Base-by-base conservation (phyloP, 2,329 filamentous ascomycete genomes). In the Fusarium avenaceum region DNA sequence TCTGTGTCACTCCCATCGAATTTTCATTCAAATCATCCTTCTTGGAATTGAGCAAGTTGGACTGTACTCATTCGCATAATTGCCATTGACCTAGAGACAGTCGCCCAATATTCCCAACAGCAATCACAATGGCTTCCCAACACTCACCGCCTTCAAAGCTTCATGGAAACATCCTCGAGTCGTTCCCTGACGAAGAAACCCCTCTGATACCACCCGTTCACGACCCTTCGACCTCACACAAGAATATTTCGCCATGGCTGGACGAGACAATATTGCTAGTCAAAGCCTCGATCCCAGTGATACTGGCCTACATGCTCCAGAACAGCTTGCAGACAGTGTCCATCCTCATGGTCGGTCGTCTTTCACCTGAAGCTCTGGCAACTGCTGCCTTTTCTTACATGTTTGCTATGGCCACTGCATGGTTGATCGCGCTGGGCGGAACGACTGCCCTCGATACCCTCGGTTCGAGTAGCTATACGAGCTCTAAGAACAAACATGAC, bases 351-450 rank as follows among this genome's bases (percentile, higher is more conserved):
- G 92, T 93, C 4, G 93, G 93, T 11, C 89, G 92, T 4, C 81
- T 93, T 0, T 94, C 91, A 0, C 90, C 93, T 1, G 91, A 96
- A 77, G 89, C 93, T 3, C 81, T 97, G 8, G 92, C 93, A 0
- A 92, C 91, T 0, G 90, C 92, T 2, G 93, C 93, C 1, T 97
- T 97, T 74, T 92, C 91, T 3, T 95, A 96, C 82, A 97, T 97
- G 93, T 97, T 97, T 72, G 93, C 93, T 55, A 94, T 95, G 91
- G 89, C 91, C 22, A 93, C 92, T 1, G 93, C 90, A 0, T 96
- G 93, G 93, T 85, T 97, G 38, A 92, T 97, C 61, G 93, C 90
- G 0, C 85, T 97, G 6, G 93, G 93, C 28, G 93, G 93, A 9
- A 94, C 92, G 0, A 97, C 92, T 2, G 93, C 93, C 0, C 85